Conservation (phyloP, 768 basidiomycete genomes). For the Boletus rubroflammeus region DNA sequence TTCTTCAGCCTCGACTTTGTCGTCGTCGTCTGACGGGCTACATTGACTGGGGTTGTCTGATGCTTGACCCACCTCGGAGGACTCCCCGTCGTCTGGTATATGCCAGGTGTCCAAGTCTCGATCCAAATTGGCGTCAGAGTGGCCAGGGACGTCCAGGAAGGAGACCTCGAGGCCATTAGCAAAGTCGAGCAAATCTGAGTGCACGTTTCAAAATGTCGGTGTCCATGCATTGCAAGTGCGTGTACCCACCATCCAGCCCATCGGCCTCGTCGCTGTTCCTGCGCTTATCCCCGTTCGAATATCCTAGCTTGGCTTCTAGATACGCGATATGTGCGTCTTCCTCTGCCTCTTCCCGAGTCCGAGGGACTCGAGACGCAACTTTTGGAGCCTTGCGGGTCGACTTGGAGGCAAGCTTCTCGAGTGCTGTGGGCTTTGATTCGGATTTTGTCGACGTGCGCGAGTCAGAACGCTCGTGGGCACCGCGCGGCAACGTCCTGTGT, state of each 20-base stretch:
- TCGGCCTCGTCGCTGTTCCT: conserved; percentile 58
- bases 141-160: not conserved
- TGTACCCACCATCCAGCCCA: conserved; percentile 72
- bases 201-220: not conserved
- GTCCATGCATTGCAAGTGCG: not conserved
- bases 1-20: conserved; percentile 21
- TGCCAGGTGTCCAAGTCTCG: not conserved
- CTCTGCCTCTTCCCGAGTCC: conserved; percentile 46
- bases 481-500: not conserved
- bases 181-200: conserved; percentile 53
- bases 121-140: not conserved
- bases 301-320: conserved; percentile 74
- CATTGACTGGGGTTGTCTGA: not conserved
- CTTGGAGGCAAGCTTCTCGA: conserved; percentile 33
- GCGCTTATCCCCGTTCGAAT: conserved; percentile 41
- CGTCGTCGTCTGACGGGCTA: not conserved
- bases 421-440: conserved; percentile 25
- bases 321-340: conserved; percentile 87
- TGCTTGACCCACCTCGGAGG: conserved; percentile 2
- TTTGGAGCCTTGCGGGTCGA: conserved; percentile 7
- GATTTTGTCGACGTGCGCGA: not conserved
- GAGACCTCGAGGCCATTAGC: conserved; percentile 31
- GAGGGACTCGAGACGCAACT: conserved; percentile 15
- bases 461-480: not conserved
- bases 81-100: not conserved